These are phyloP conservation scores for Venturiaceae sp. DNA, from an alignment of 2,329 filamentous ascomycete species.

Conservation along the genomic window DNA sequence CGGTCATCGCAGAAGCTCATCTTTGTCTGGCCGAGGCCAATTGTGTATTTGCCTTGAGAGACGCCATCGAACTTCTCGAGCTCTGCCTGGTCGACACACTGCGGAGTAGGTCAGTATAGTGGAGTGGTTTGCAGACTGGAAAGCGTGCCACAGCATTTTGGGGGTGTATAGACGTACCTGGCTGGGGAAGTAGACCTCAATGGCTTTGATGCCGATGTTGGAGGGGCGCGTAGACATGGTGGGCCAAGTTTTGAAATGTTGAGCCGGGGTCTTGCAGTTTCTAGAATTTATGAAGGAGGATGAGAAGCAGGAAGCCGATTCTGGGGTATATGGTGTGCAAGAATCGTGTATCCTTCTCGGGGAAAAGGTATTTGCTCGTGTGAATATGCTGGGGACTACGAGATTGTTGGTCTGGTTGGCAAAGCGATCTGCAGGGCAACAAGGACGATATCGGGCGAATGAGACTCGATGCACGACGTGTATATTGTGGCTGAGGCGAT, in stretches of 20 bases:
- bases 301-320: too few relatives aligned
- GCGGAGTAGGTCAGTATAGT: slow-evolving; percentile 10
- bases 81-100: slow-evolving; percentile 44
- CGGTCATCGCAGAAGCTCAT: slow-evolving; percentile 47
- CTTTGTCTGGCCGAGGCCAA: slow-evolving; percentile 44
- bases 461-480: too few relatives aligned
- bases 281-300: too few relatives aligned
- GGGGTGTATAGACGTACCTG: slow-evolving; percentile 24
- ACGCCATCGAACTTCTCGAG: slow-evolving; percentile 47
- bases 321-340: too few relatives aligned
- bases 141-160: not conserved
- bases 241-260: not conserved
- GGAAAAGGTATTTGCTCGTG: too few relatives aligned
- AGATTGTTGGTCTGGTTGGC: too few relatives aligned
- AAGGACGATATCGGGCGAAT: too few relatives aligned
- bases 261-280: too few relatives aligned
- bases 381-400: too few relatives aligned
- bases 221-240: slow-evolving; percentile 35
- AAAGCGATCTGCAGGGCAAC: too few relatives aligned
- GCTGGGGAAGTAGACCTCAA: slow-evolving; percentile 45
- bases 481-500: too few relatives aligned
- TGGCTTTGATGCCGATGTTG: slow-evolving; percentile 45
- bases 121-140: slow-evolving; percentile 7
- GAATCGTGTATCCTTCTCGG: too few relatives aligned
- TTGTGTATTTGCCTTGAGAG: slow-evolving; percentile 41